These are phyloP conservation scores for Spiromastix sp. DNA, from an alignment of 2,329 filamentous ascomycete species.

Conservation along the genomic window DNA sequence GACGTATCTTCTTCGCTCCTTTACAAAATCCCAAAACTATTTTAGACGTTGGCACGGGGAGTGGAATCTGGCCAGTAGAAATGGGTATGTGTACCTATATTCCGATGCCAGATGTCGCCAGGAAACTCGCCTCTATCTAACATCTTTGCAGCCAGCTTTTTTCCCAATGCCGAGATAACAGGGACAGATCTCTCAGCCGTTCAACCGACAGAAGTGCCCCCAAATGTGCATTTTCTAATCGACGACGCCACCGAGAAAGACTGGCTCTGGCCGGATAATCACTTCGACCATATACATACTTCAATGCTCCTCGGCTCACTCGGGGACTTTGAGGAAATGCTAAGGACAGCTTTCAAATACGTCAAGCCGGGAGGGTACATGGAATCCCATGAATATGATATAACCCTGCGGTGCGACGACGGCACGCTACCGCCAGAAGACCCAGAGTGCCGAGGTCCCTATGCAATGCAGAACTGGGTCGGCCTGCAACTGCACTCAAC, in stretches of 20 bases:
- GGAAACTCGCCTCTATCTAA: too few relatives aligned
- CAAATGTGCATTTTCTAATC: slow-evolving; percentile 63
- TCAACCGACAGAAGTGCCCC: slow-evolving; percentile 54
- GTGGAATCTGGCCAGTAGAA: slow-evolving; percentile 59
- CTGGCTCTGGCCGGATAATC: slow-evolving; percentile 42
- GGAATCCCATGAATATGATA: slow-evolving; percentile 35
- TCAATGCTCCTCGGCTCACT: slow-evolving; percentile 49
- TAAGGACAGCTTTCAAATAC: slow-evolving; percentile 42
- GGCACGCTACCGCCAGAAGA: slow-evolving; percentile 41
- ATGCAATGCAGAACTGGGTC: slow-evolving; percentile 40
- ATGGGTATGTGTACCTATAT: slow-evolving; percentile 38
- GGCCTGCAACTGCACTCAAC: slow-evolving; percentile 33
- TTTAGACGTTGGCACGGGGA: slow-evolving; percentile 51
- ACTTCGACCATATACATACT: slow-evolving; percentile 52
- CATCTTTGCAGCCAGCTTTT: not conserved
- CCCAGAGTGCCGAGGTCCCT: slow-evolving; percentile 24
- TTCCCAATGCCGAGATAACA: slow-evolving; percentile 4
- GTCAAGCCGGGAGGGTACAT: slow-evolving; percentile 47
- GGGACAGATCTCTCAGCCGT: slow-evolving; percentile 52
- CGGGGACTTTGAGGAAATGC: slow-evolving; percentile 45
- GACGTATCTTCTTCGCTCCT: slow-evolving; percentile 38
- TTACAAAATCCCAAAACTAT: slow-evolving; percentile 37
- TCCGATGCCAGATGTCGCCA: too few relatives aligned
- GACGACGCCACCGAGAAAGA: slow-evolving; percentile 55
- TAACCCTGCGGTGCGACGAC: slow-evolving; percentile 43